Evolutionary conservation across 2,329 filamentous ascomycete genomes (phyloP), one percentile per base, ranked within the genome.

Genomic region (Ceratocystis eucalypticola): DNA sequence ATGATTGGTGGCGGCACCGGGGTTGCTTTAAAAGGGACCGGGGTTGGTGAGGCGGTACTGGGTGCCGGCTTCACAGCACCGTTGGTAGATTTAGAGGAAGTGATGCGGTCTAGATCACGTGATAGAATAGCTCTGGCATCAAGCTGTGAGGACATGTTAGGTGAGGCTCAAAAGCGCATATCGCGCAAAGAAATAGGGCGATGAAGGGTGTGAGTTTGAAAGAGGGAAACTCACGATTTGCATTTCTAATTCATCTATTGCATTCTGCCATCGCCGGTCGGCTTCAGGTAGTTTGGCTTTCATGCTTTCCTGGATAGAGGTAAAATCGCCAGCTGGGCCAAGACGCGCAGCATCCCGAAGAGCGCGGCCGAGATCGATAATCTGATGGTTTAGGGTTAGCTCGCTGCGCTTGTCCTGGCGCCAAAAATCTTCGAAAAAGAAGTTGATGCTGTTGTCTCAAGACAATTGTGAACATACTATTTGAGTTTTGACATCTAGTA

Each of bases 171-270:
- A 15, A 41, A 33, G 22, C 33, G 22, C 41, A 48, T 28, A 2
- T 25, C 28, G 17, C 3, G 1, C 44, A 17, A 45, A 28, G 3
- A 45, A 30, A 63, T 5, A n/a, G 10, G 22, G 45, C 2, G 17
- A 7, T 20, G 30, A 17, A 46, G 25, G 10, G 46, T 4, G 25
- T 59, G 22, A 10, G 28, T 22, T 30, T 25, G n/a, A 41, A 41
- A n/a, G 53, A 30, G 10, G 17, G 30, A 30, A 33, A 66, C 79
- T 73, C 75, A 84, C 83, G 71, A 85, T 83, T 30, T 85, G 81
- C 67, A 73, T 74, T 71, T 86, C 83, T 4, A 86, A 71, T 5
- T 82, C 80, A 69, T 85, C 81, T 1, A 86, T 74, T 6, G 80
- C 80, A 66, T 74, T 74, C 67, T 85, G 82, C 71, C 82, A 83